Conservation (phyloP, 164 flowering plant species). For the Santalum album region DNA sequence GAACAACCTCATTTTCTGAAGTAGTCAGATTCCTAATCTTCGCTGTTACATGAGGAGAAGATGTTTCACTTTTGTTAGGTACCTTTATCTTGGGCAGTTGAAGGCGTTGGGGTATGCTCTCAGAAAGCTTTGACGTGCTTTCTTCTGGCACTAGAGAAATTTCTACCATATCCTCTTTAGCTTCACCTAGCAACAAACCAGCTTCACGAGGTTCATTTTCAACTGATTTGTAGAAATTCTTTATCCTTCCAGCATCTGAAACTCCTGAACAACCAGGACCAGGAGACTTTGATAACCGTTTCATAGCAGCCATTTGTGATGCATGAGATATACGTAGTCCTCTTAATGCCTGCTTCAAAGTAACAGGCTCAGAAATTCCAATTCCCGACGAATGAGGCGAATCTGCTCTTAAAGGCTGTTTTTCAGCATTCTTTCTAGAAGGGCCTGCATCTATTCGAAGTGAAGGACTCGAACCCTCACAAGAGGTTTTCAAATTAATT, state of each 20-base stretch:
- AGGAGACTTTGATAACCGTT: conserved; percentile 31
- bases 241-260: conserved; percentile 47
- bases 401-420: conserved; percentile 39
- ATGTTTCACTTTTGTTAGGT: conserved; percentile 14
- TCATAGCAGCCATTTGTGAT: conserved; percentile 70
- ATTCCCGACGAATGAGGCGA: conserved; percentile 32
- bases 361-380: conserved; percentile 46
- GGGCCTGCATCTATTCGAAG: conserved; percentile 16
- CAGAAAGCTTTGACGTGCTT: conserved; percentile 12
- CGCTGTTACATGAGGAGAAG: neutral
- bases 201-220: conserved; percentile 30
- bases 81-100: conserved; percentile 17
- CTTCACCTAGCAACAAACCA: conserved; percentile 15
- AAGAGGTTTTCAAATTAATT: conserved; percentile 31
- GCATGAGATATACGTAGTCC: conserved; percentile 62
- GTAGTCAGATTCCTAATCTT: neutral
- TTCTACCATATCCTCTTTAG: conserved; percentile 20
- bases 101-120: conserved; percentile 11
- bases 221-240: conserved; percentile 28
- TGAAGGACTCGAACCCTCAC: conserved; percentile 20
- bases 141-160: conserved; percentile 29
- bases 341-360: conserved; percentile 58
- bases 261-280: conserved; percentile 19
- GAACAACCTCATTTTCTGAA: conserved; percentile 5
- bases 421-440: conserved; percentile 23